phyloP scores from a whole-genome alignment of 2,329 filamentous ascomycete species.

The Pseudocercospora eumusae region DNA sequence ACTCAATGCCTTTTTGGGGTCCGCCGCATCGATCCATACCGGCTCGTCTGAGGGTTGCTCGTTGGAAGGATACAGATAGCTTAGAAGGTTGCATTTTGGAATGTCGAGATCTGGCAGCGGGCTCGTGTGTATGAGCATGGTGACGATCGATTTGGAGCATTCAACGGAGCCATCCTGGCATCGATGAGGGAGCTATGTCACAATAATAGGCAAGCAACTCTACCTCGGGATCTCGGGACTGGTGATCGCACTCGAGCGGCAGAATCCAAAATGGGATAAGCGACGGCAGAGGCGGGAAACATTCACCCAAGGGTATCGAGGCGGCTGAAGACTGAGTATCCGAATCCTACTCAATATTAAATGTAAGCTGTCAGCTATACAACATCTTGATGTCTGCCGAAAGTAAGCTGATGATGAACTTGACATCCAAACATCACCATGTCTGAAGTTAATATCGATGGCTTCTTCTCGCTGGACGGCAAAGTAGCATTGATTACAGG shows the following conservation, averaged over 20 bases:
- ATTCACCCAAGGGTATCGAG: background rate
- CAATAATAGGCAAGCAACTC: constrained; percentile 8
- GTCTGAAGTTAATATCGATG: constrained; percentile 63
- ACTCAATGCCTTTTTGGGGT: constrained; percentile 51
- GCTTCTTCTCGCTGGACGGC: constrained; percentile 82
- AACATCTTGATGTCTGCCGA: background rate
- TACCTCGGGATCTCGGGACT: constrained; percentile 20
- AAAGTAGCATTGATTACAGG: constrained; percentile 84
- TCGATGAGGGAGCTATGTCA: background rate
- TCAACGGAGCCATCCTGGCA: background rate
- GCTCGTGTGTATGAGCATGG: constrained; percentile 31
- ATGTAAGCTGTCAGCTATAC: background rate
- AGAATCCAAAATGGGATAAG: constrained; percentile 4
- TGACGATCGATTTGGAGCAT: constrained; percentile 6
- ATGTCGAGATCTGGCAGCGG: constrained; percentile 33
- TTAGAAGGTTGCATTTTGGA: constrained; percentile 48
- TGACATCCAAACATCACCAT: constrained; percentile 17
- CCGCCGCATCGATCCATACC: constrained; percentile 57
- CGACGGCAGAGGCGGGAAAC: constrained; percentile 6
- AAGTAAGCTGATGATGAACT: background rate
- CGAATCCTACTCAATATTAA: constrained; percentile 1
- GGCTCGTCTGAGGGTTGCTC: constrained; percentile 47
- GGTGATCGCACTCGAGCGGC: constrained; percentile 7
- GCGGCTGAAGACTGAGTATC: background rate
- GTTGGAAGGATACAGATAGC: constrained; percentile 42